A percentile compares a stretch with the other conserved stretches of the same genome.
Conservation (phyloP, 352 stramenopile genomes). For the Phytophthora brassicae region DNA sequence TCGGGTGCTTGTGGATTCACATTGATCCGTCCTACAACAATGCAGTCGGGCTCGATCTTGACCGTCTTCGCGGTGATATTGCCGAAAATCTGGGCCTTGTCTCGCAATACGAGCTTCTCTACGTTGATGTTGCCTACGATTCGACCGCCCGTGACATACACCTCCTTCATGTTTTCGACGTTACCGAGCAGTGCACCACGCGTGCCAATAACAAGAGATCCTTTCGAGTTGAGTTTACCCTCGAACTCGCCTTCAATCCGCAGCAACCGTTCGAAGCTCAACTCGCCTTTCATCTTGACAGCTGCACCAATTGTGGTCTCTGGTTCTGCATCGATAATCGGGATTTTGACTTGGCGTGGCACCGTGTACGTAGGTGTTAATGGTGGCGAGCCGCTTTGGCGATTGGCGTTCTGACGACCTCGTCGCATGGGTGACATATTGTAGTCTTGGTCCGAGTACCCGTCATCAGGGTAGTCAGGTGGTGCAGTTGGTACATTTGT, state of each 20-base stretch:
- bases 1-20: conserved; percentile 87
- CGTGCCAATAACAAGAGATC: conserved; percentile 84
- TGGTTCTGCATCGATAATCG: conserved; percentile 74
- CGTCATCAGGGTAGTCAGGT: conserved; percentile 47
- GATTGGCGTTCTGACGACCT: conserved; percentile 57
- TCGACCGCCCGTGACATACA: conserved; percentile 84
- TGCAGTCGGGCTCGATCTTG: conserved; percentile 88
- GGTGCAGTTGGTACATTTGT: conserved; percentile 44
- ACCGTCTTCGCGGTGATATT: conserved; percentile 90
- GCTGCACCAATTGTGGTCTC: conserved; percentile 82
- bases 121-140: conserved; percentile 88
- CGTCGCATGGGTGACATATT: conserved; percentile 57
- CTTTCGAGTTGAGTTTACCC: conserved; percentile 87
- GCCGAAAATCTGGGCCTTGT: conserved; percentile 87
- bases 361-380: conserved; percentile 63
- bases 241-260: conserved; percentile 91
- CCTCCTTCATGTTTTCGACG: conserved; percentile 87
- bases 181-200: conserved; percentile 80
- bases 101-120: conserved; percentile 81
- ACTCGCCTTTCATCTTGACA: conserved; percentile 89
- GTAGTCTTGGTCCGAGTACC: conserved; percentile 68
- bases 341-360: conserved; percentile 48
- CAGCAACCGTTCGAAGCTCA: conserved; percentile 89
- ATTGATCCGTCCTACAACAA: conserved; percentile 84
- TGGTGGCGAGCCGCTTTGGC: conserved; percentile 56